Percentiles rank a stretch among this genome's conserved stretches.
phyloP scores from a whole-genome alignment of 176 grass and related monocot species.

The Lolium multiflorum region DNA sequence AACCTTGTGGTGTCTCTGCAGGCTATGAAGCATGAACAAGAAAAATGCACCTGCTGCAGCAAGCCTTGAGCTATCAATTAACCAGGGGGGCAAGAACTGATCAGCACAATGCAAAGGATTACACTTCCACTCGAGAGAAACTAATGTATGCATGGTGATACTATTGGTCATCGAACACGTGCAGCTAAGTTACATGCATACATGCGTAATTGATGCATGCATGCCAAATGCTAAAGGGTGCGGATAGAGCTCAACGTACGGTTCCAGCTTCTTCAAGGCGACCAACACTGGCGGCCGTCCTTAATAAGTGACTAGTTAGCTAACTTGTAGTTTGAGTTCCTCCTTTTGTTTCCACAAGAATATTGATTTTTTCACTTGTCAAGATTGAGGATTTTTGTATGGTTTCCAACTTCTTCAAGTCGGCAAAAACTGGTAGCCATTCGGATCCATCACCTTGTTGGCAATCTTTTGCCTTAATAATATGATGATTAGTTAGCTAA shows the following conservation, averaged over 20 bases:
- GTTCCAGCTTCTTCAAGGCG: not conserved
- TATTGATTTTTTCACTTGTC: not conserved
- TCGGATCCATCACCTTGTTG: no score
- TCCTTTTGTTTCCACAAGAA: not conserved
- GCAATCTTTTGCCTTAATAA: no score
- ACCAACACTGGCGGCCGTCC: not conserved
- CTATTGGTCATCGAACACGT: not conserved
- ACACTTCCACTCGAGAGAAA: not conserved
- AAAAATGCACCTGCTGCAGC: constrained; percentile 78
- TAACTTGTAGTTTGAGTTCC: not conserved
- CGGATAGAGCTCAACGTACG: not conserved
- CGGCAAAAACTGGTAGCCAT: no score
- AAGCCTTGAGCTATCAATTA: constrained; percentile 38
- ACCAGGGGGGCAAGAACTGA: constrained; percentile 16
- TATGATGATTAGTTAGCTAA: not conserved
- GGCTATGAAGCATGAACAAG: constrained; percentile 73
- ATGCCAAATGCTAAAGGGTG: not conserved
- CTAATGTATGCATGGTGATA: not conserved
- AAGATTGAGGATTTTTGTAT: not conserved
- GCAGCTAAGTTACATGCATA: not conserved
- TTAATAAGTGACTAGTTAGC: constrained; percentile 2
- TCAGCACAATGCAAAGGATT: not conserved
- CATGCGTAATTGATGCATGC: not conserved
- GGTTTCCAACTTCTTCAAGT: no score
- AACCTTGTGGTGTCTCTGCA: constrained; percentile 22